Conservation (phyloP, 805 yeast genomes). For the Lipomyces sp. region DNA sequence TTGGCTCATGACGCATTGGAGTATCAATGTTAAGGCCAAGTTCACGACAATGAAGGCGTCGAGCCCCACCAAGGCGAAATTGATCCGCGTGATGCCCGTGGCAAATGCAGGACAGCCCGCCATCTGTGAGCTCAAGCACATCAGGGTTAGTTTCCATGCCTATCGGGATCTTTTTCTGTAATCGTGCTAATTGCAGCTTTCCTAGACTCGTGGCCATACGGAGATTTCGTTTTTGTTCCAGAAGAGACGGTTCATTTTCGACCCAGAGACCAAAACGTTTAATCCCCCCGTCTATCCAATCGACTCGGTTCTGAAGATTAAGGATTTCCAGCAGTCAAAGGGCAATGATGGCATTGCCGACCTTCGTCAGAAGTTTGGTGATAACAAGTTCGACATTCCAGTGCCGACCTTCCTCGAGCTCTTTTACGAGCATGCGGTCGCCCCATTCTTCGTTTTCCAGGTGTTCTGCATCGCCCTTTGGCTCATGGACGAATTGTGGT, state of each 20-base stretch:
- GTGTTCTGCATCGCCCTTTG: slow-evolving; percentile 92
- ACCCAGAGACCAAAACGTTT: slow-evolving; percentile 52
- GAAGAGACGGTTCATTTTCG: slow-evolving; percentile 82
- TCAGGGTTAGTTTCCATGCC: slow-evolving; percentile 27
- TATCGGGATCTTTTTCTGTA: slow-evolving; percentile 46
- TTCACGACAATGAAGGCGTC: slow-evolving; percentile 64
- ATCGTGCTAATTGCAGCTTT: slow-evolving; percentile 35
- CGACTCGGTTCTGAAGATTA: slow-evolving; percentile 36
- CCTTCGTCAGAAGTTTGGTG: slow-evolving; percentile 64
- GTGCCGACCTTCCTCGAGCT: slow-evolving; percentile 86
- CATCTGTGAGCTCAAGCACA: slow-evolving; percentile 46
- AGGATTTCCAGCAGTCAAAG: slow-evolving; percentile 50
- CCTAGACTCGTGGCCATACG: slow-evolving; percentile 50
- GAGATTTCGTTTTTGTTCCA: slow-evolving; percentile 80
- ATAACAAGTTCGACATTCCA: slow-evolving; percentile 89
- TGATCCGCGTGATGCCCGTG: slow-evolving; percentile 73
- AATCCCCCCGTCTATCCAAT: slow-evolving; percentile 74
- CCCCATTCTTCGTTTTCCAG: slow-evolving; percentile 96
- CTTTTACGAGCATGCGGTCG: slow-evolving; percentile 96
- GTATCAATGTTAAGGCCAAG: slow-evolving; percentile 59
- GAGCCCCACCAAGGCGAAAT: slow-evolving; percentile 59
- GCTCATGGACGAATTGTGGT: slow-evolving; percentile 97
- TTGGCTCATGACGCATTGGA: slow-evolving; percentile 94
- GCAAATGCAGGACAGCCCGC: slow-evolving; percentile 85
- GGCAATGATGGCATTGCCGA: slow-evolving; percentile 50